Evolutionary conservation across 352 stramenopile genomes (phyloP).

Genomic region (Phytophthora quininea): DNA sequence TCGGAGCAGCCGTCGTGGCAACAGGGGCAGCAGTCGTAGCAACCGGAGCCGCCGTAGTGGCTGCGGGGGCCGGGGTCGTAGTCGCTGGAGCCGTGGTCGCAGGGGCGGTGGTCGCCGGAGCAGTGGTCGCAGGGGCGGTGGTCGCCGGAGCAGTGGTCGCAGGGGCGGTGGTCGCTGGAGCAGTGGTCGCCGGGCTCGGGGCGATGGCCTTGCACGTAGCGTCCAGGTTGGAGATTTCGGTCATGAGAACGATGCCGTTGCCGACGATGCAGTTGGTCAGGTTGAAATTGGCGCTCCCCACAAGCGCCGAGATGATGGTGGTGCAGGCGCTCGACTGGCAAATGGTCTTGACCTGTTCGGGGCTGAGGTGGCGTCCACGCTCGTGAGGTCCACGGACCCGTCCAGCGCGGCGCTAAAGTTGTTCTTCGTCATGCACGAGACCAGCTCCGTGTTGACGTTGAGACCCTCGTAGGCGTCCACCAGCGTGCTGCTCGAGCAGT

Average conservation of each 20-base stretch:
- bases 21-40: slow-evolving; percentile 5
- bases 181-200: not conserved
- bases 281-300: slow-evolving; percentile 54
- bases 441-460: slow-evolving; percentile 52
- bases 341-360: slow-evolving; percentile 45
- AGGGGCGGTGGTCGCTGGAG: slow-evolving; percentile 1
- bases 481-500: slow-evolving; percentile 50
- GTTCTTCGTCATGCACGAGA: slow-evolving; percentile 57
- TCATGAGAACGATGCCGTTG: slow-evolving; percentile 54
- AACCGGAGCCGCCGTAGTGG: slow-evolving; percentile 10
- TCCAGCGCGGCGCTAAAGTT: slow-evolving; percentile 57
- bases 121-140: slow-evolving; percentile 1
- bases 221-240: slow-evolving; percentile 50
- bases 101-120: slow-evolving; percentile 5
- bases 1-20: not conserved
- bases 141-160: not conserved
- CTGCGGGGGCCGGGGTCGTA: slow-evolving; percentile 1
- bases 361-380: slow-evolving; percentile 37
- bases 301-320: slow-evolving; percentile 50
- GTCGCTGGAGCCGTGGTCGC: slow-evolving; percentile 9
- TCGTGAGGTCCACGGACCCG: slow-evolving; percentile 48
- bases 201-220: slow-evolving; percentile 45
- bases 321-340: slow-evolving; percentile 49
- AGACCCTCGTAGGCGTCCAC: slow-evolving; percentile 54
- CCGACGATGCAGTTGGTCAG: slow-evolving; percentile 62